Evolutionary conservation across 1,284 basidiomycete species (phyloP), one percentile per base, ranked within the genome.

Genomic region (Ceratobasidium sp.): DNA sequence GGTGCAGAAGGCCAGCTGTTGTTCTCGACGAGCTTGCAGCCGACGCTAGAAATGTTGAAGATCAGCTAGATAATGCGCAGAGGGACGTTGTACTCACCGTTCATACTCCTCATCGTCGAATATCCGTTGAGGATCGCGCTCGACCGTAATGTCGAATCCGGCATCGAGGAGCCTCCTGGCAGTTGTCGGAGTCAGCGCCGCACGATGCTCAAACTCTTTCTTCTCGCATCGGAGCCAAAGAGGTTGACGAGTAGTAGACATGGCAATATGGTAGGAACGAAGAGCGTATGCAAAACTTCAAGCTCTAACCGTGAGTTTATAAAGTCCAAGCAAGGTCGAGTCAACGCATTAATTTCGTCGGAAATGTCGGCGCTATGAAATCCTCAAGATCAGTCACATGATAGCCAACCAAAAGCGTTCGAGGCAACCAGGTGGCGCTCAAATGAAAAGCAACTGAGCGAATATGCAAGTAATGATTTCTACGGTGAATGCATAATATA

Each of bases 211-310:
- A 77, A 95, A 95, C 76, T 89, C 87, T 82, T 97, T 98, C 81
- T 90, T 96, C 84, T 98, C 95, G 83, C 94, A 96, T 77, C 95
- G 90, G 54, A 98, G 86, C 94, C 94, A 96, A 77, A 96, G 84
- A 16, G 82, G 73, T 63, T 74, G 69, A 9, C 54, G 42, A 30
- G 66, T 14, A 40, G 72, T 61, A 69, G 66, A 69, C 53, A 58
- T 73, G 48, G 28, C 21, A 11, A 9, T 59, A 18, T 30, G 21
- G 36, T 60, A 28, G 5, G 21, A 9, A 16, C 21, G 59, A 44
- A 59, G 59, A 44, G 59, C 5, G 8, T 30, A 18, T 9, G 28
- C 30, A 64, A 64, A 64, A 64, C 9, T 21, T 23, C 28, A 36
- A 23, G 9, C 7, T 36, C 28, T 36, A 58, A 40, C 30, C 25